Conservation (phyloP, 2,329 filamentous ascomycete genomes). For the Dactylella cylindrospora region DNA sequence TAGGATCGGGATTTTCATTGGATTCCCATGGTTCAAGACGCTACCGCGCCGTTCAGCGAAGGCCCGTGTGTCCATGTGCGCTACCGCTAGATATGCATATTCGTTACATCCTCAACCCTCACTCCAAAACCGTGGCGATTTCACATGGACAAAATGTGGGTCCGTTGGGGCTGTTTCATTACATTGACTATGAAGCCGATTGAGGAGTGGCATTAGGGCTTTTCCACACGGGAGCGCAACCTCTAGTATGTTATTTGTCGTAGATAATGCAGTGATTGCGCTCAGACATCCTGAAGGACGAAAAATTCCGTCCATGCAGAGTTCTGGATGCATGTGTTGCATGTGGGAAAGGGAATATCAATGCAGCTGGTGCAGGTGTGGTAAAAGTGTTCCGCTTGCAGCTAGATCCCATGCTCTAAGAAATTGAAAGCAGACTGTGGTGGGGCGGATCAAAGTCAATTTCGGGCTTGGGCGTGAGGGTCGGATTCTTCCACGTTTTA, state of each 20-base stretch:
- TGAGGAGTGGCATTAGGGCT: too few species aligned
- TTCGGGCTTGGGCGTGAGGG: slow-evolving; percentile 1
- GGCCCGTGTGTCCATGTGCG: slow-evolving; percentile 15
- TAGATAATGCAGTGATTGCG: slow-evolving; percentile 15
- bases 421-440: slow-evolving; percentile 17
- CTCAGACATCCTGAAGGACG: slow-evolving; percentile 23
- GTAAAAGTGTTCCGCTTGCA: slow-evolving; percentile 24
- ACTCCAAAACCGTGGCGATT: too few species aligned
- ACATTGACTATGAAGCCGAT: too few species aligned
- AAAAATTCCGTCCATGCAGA: too few species aligned
- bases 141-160: too few species aligned
- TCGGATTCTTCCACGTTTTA: slow-evolving; percentile 42
- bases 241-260: too few species aligned
- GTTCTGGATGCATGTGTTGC: slow-evolving; percentile 10
- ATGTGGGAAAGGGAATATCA: slow-evolving; percentile 11
- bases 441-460: slow-evolving; percentile 17
- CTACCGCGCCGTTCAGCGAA: slow-evolving; percentile 4
- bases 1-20: slow-evolving; percentile 21
- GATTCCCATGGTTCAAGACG: neutral
- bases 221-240: too few species aligned
- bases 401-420: slow-evolving; percentile 9
- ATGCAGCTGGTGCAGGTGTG: slow-evolving; percentile 5
- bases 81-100: too few species aligned
- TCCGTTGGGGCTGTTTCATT: too few species aligned
- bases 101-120: too few species aligned